Evolutionary conservation across 2,329 filamentous ascomycete genomes (phyloP), one percentile per base, ranked within the genome.

Genomic region (Alternaria novae-zelandiae): DNA sequence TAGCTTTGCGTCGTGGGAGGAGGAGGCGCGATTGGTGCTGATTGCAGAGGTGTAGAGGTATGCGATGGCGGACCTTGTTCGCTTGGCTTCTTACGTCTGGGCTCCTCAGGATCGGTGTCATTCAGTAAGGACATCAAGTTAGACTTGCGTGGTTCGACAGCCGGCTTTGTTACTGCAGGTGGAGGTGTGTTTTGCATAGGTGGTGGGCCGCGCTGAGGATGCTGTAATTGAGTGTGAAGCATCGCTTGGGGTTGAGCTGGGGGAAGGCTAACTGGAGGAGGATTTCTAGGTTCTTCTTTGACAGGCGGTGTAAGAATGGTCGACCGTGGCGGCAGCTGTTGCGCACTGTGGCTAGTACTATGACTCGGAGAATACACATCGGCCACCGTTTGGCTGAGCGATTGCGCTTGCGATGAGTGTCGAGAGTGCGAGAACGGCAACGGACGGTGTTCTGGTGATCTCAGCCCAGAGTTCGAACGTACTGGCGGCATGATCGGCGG

Each of bases 41-140:
- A 74, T 50, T 79, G 78, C 64, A 73, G 73, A 30, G 78, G 78
- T 5, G 78, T 80, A 30, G 75, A 70, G 43, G 69, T 77, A 43
- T 80, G 78, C 7, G 78, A 79, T 20, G 74, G 65, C 25, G 74
- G 64, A n/a, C 68, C 72, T 60, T 72, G 74, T 17, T 80, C 77
- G 46, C 54, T 66, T n/a, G 72, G 69, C 50, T 77, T 79, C 67
- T 78, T 79, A 4, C 72, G 71, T 56, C 70, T 70, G 15, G 77
- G 75, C 63, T 79, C 77, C 47, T 79, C 77, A 6, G 77, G 74
- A 56, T 79, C 76, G n/a, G 75, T 64, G 26, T 78, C 77, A 59
- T 81, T 81, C 13, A 81, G 72, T 15, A 81, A 57, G 4, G 77
- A 79, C 58, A 80, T 69, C 13, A 81, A 43, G 54, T 80, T 80